phyloP scores from a whole-genome alignment of 2,329 filamentous ascomycete species.

The Decorospora gaudefroyi region DNA sequence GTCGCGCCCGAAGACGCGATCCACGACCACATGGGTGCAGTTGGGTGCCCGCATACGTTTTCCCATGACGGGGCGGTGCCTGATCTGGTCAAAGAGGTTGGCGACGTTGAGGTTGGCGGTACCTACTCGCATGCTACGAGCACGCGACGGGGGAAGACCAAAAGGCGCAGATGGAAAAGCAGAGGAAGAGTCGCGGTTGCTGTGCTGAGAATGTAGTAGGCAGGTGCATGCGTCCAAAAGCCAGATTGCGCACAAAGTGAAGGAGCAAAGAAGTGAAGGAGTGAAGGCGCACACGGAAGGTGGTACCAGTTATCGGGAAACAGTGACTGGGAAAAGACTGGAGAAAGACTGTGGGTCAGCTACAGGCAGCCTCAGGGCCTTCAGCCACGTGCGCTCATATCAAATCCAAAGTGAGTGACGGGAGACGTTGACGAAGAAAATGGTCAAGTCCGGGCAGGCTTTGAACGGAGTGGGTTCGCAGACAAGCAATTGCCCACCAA shows the following conservation, averaged over 20 bases:
- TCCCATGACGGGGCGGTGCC: constrained; percentile 24
- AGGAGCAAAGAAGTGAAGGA: background rate
- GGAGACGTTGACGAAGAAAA: no score
- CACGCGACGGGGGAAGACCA: background rate
- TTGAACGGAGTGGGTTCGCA: no score
- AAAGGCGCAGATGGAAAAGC: background rate
- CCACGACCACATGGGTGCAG: constrained; percentile 72
- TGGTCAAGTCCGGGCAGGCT: no score
- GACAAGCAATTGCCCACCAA: no score
- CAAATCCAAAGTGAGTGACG: no score
- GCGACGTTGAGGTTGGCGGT: constrained; percentile 3
- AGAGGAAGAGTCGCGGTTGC: background rate
- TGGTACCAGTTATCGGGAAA: constrained; percentile 3
- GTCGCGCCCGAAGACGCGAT: constrained; percentile 61
- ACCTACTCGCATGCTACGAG: constrained; percentile 24
- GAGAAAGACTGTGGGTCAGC: background rate
- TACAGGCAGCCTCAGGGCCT: background rate
- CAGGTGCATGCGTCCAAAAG: no score
- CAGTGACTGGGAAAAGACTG: constrained; percentile 11
- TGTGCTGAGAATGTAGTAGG: background rate
- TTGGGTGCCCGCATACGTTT: constrained; percentile 35
- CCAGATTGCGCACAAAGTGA: no score
- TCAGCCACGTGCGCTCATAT: background rate
- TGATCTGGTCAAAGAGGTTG: constrained; percentile 21
- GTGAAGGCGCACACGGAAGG: background rate